Evolutionary conservation across 495 filamentous ascomycete genomes (phyloP).

Genomic region (Penicillium cataractarum): DNA sequence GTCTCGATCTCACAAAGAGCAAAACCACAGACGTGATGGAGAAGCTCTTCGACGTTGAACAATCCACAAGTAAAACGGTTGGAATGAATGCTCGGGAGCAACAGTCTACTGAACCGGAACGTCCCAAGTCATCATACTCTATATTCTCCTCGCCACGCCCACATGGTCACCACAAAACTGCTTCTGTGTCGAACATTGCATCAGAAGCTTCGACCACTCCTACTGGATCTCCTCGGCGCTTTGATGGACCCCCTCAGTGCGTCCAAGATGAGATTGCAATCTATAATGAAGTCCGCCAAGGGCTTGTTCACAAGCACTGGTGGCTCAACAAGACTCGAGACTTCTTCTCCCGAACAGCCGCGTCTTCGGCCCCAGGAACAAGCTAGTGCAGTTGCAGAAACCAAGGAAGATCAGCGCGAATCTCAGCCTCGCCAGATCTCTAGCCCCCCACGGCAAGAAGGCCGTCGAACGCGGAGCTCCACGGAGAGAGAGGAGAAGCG

Average conservation of each 20-base stretch:
- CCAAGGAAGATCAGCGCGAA: constrained; percentile 12
- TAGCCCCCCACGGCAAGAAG: constrained; percentile 49
- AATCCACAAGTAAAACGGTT: constrained; percentile 16
- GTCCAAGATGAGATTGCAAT: constrained; percentile 85
- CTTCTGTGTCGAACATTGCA: constrained; percentile 64
- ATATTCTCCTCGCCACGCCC: constrained; percentile 52
- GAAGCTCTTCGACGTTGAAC: constrained; percentile 36
- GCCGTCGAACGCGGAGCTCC: constrained; percentile 70
- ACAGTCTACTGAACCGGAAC: constrained; percentile 29
- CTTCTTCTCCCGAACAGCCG: constrained; percentile 47
- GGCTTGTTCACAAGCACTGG: constrained; percentile 82
- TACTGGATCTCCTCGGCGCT: constrained; percentile 68
- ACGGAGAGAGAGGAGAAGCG: constrained; percentile 71
- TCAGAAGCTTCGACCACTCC: constrained; percentile 62
- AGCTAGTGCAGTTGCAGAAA: constrained; percentile 15
- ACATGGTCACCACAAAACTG: constrained; percentile 59
- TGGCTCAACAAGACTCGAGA: constrained; percentile 69
- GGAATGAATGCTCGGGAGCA: constrained; percentile 7
- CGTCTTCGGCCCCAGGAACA: constrained; percentile 28
- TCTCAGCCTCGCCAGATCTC: constrained; percentile 27
- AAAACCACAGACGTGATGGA: constrained; percentile 64
- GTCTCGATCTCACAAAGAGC: constrained; percentile 57
- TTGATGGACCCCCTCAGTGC: constrained; percentile 84
- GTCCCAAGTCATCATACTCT: constrained; percentile 51
- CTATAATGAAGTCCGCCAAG: constrained; percentile 82